These are phyloP conservation scores for Cladorrhinum sp. DNA, from an alignment of 2,329 filamentous ascomycete species.

Conservation along the genomic window DNA sequence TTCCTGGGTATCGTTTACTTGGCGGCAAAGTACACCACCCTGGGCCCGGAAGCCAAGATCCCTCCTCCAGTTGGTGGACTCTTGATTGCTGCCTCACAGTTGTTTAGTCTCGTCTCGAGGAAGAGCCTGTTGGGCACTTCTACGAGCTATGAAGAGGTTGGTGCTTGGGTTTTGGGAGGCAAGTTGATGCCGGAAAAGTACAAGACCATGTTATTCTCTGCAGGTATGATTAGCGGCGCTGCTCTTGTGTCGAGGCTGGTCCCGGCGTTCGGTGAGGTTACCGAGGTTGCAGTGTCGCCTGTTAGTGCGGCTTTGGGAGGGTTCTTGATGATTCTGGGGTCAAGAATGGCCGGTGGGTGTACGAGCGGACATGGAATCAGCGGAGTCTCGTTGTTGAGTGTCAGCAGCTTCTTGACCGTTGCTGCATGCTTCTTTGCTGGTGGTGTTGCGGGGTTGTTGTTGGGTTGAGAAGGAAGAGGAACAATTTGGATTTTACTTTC, in stretches of 20 bases:
- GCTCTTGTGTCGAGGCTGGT: slow-evolving; percentile 35
- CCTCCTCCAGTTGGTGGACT: slow-evolving; percentile 54
- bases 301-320: slow-evolving; percentile 51
- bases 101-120: slow-evolving; percentile 52
- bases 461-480: slow-evolving; percentile 10
- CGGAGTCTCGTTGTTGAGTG: slow-evolving; percentile 60
- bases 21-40: slow-evolving; percentile 33
- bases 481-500: neutral
- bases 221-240: slow-evolving; percentile 49
- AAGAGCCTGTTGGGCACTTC: slow-evolving; percentile 59
- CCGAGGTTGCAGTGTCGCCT: slow-evolving; percentile 33
- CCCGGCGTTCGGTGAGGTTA: slow-evolving; percentile 32
- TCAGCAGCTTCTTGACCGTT: slow-evolving; percentile 61
- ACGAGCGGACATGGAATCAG: slow-evolving; percentile 68
- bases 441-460: slow-evolving; percentile 14
- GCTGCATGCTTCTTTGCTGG: slow-evolving; percentile 47
- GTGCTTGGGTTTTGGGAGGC: slow-evolving; percentile 50
- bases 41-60: slow-evolving; percentile 35
- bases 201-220: slow-evolving; percentile 48
- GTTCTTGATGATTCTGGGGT: slow-evolving; percentile 55
- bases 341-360: slow-evolving; percentile 62
- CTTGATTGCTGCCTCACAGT: slow-evolving; percentile 56
- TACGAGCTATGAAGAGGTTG: slow-evolving; percentile 58
- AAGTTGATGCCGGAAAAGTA: slow-evolving; percentile 35
- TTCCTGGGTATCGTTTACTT: slow-evolving; percentile 41